Conservation (phyloP, 306 rosid species). For the Cucurbita pepo region DNA sequence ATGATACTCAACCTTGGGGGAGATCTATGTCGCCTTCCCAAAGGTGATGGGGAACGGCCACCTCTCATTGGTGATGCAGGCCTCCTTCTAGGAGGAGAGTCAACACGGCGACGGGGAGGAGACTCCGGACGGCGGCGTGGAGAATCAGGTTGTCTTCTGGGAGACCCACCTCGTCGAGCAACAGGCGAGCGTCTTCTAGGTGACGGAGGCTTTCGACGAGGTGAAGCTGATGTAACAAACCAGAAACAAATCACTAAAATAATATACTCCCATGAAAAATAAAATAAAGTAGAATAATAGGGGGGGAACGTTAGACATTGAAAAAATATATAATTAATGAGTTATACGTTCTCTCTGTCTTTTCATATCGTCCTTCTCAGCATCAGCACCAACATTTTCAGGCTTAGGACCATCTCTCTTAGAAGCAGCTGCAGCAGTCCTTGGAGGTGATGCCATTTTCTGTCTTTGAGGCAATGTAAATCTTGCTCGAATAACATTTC, state of each 20-base stretch:
- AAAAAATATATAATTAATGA: neutral
- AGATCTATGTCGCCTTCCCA: slow-evolving; percentile 65
- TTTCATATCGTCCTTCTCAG: slow-evolving; percentile 68
- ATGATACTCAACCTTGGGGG: slow-evolving; percentile 48
- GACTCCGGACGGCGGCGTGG: slow-evolving; percentile 62
- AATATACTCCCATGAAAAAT: neutral
- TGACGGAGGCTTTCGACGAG: slow-evolving; percentile 62
- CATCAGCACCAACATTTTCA: slow-evolving; percentile 52
- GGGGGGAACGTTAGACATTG: neutral
- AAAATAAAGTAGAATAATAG: neutral
- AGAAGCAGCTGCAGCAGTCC: slow-evolving; percentile 38
- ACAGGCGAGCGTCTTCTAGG: slow-evolving; percentile 85
- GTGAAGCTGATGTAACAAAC: slow-evolving; percentile 42
- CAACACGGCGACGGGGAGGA: slow-evolving; percentile 62
- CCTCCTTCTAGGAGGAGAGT: slow-evolving; percentile 78
- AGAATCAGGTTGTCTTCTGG: slow-evolving; percentile 58
- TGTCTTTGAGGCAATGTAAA: slow-evolving; percentile 81
- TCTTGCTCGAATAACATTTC: slow-evolving; percentile 71
- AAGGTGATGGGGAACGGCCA: slow-evolving; percentile 64
- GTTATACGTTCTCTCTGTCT: slow-evolving; percentile 65
- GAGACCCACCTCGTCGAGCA: slow-evolving; percentile 79
- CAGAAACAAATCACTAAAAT: slow-evolving; percentile 6
- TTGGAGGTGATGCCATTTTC: slow-evolving; percentile 63
- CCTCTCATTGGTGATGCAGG: slow-evolving; percentile 63
- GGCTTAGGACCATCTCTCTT: slow-evolving; percentile 66